phyloP scores from a whole-genome alignment of 164 flowering plant species.

The Magnolia sinica region DNA sequence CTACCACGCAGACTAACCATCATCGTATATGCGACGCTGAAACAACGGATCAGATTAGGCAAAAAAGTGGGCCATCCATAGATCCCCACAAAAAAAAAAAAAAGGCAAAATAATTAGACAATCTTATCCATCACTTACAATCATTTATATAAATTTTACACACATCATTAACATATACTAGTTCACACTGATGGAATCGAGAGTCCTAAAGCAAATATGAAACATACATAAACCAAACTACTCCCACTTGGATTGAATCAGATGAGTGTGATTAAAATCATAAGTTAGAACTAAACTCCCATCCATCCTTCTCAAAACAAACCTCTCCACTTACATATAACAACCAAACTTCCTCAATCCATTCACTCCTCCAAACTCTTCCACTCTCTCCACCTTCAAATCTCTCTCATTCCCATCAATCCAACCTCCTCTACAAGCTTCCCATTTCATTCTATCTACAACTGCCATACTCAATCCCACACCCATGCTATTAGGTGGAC shows the following conservation, averaged over 20 bases:
- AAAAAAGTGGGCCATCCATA: too few species aligned
- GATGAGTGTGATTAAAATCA: slow-evolving; percentile 47
- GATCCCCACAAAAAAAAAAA: too few species aligned
- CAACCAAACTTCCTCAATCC: slow-evolving; percentile 46
- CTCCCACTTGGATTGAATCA: slow-evolving; percentile 43
- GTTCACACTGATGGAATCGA: too few species aligned
- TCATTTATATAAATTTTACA: too few species aligned
- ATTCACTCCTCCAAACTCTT: slow-evolving; percentile 18
- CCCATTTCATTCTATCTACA: slow-evolving; percentile 35
- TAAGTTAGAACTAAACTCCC: slow-evolving; percentile 38
- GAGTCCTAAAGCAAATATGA: too few species aligned
- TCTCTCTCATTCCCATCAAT: slow-evolving; percentile 21
- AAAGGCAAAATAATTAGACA: too few species aligned
- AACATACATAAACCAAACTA: neutral
- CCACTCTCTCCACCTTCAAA: slow-evolving; percentile 15
- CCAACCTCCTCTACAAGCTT: slow-evolving; percentile 39
- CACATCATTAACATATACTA: too few species aligned
- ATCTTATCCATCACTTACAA: too few species aligned
- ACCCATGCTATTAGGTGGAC: neutral
- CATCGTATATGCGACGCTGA: too few species aligned
- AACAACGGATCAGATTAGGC: too few species aligned
- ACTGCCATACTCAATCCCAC: slow-evolving; percentile 10
- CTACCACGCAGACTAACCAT: too few species aligned
- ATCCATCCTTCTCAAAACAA: slow-evolving; percentile 51
- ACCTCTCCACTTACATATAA: slow-evolving; percentile 55